Base-by-base conservation (phyloP, 352 stramenopile genomes). In the Pythium biforme region DNA sequence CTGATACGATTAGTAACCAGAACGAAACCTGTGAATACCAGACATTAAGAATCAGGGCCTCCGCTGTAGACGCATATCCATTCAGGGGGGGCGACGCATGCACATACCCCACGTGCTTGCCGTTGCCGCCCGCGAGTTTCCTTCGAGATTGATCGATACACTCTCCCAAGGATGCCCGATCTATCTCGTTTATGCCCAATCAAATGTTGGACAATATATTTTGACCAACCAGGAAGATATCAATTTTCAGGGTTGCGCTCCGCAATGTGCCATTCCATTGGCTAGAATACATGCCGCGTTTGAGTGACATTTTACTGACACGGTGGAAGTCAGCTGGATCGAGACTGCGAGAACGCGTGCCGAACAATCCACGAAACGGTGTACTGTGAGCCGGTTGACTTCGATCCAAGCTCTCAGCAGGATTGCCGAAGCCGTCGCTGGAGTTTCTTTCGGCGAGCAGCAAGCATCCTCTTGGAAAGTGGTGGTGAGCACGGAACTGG, bases 91-190 rank as follows among this genome's bases (percentile, higher is more conserved):
- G 27, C 11, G 41, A 48, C 2, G 22, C 7, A 27, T 47, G n/a
- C 46, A 56, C 56, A 5, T 20, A 57, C 50, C 12, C 15, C 7
- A 10, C 22, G 20, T 27, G 29, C 55, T 45, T 57, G 27, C 47
- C 27, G 48, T 59, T 48, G 40, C 25, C 40, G 47, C 27, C n/a
- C 47, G 45, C 25, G 37, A 5, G 23, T 25, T 58, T 59, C 39
- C 37, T 69, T 69, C 62, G 41, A 69, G 62, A 69, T 62, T 69
- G 62, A 69, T 69, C 62, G 53, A 62, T 55, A 43, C 23, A 17
- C 26, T 26, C 31, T 11, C 33, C 4, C 1, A n/a, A 6, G 29
- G 23, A 54, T 19, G 17, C n/a, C 41, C 34, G 47, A 63, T 63
- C 56, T 27, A 55, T 55, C n/a, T n/a, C 10, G 23, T 51, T 52